These are phyloP conservation scores for Starmerella geochares DNA, from an alignment of 805 yeast species.

Conservation along the genomic window DNA sequence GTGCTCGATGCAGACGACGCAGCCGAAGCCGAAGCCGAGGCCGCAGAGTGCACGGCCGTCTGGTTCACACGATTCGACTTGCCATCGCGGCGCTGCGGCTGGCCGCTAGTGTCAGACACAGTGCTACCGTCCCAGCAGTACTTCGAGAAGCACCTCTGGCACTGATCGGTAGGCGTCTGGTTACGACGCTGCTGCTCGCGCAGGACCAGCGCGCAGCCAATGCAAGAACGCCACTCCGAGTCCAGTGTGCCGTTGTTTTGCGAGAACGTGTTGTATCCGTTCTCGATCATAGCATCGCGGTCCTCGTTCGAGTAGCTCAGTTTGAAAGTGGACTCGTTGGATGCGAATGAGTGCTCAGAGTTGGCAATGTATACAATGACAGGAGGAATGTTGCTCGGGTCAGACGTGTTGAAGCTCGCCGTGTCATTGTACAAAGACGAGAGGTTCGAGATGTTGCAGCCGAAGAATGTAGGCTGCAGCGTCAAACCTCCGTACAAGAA, in stretches of 20 bases:
- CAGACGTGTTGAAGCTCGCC: constrained; percentile 9
- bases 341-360: constrained; percentile 49
- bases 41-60: constrained; percentile 1
- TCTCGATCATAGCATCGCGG: constrained; percentile 50
- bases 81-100: constrained; percentile 32
- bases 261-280: constrained; percentile 68
- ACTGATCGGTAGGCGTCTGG: constrained; percentile 52
- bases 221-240: constrained; percentile 60
- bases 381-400: constrained; percentile 42
- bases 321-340: constrained; percentile 65
- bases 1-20: constrained; percentile 4
- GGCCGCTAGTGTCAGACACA: constrained; percentile 3
- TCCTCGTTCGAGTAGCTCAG: constrained; percentile 53
- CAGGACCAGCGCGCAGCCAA: constrained; percentile 77
- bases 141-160: constrained; percentile 56
- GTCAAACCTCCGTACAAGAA: constrained; percentile 41
- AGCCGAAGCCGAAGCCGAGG: constrained; percentile 12
- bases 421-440: constrained; percentile 47
- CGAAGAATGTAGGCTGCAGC: constrained; percentile 62
- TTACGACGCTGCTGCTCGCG: constrained; percentile 67
- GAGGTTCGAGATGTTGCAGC: constrained; percentile 55
- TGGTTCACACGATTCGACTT: constrained; percentile 20
- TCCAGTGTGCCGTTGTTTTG: constrained; percentile 63
- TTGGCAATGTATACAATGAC: constrained; percentile 70
- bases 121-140: constrained; percentile 69